Evolutionary conservation across 768 basidiomycete species (phyloP).

Genomic region (Pisolithus microcarpus): DNA sequence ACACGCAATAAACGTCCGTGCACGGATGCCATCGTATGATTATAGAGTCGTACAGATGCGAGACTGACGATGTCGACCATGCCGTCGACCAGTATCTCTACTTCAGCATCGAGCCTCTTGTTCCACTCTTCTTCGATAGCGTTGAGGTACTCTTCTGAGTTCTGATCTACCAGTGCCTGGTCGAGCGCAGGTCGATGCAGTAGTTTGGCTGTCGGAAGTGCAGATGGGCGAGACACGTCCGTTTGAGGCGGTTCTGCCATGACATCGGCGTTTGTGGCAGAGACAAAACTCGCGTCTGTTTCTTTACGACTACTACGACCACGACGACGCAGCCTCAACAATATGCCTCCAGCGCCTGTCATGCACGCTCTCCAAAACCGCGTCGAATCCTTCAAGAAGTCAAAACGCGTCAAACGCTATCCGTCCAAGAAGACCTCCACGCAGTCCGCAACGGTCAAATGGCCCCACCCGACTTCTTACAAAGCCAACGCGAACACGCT

Average conservation of each 20-base stretch:
- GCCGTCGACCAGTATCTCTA: constrained; percentile 80
- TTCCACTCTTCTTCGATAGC: constrained; percentile 89
- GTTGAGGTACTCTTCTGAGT: constrained; percentile 75
- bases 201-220: constrained; percentile 71
- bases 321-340: too few relatives aligned
- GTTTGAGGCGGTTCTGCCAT: constrained; percentile 67
- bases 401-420: constrained; percentile 50
- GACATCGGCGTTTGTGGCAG: neutral
- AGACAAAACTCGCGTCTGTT: too few relatives aligned
- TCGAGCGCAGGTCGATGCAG: constrained; percentile 38
- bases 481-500: constrained; percentile 67
- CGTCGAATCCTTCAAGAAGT: constrained; percentile 60
- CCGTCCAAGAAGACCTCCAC: constrained; percentile 40
- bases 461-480: constrained; percentile 67
- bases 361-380: constrained; percentile 56
- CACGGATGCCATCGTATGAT: neutral
- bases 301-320: too few relatives aligned
- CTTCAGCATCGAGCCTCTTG: constrained; percentile 79
- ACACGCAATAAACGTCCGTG: neutral
- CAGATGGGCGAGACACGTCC: constrained; percentile 80
- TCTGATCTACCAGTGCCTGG: constrained; percentile 56
- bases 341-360: constrained; percentile 3
- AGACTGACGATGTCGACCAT: constrained; percentile 87
- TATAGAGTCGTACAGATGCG: constrained; percentile 55
- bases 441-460: constrained; percentile 46